Conservation (phyloP, 805 yeast species). For the Pichia kluyveri region DNA sequence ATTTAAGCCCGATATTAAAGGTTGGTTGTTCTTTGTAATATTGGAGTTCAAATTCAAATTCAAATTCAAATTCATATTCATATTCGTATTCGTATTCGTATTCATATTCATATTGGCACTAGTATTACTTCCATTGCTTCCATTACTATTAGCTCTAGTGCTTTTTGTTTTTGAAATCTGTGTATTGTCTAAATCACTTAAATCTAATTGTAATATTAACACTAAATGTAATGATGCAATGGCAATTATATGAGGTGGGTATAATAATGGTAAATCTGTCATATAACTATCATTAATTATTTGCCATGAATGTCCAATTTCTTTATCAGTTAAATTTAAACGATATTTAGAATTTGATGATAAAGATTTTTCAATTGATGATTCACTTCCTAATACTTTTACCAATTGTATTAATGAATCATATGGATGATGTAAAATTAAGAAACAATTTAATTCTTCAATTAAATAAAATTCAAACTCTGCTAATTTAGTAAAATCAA, state of each 20-base stretch:
- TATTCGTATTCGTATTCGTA: background rate
- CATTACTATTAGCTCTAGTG: background rate
- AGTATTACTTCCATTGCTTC: background rate
- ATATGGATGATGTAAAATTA: slow-evolving; percentile 73
- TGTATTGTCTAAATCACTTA: background rate
- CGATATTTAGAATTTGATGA: background rate
- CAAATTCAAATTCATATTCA: background rate
- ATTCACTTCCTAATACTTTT: slow-evolving; percentile 19
- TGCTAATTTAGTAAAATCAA: slow-evolving; percentile 83
- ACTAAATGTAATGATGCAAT: slow-evolving; percentile 75
- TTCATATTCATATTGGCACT: background rate
- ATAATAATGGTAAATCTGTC: slow-evolving; percentile 73
- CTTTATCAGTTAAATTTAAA: slow-evolving; percentile 43
- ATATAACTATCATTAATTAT: slow-evolving; percentile 82
- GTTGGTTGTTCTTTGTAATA: background rate
- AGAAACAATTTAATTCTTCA: slow-evolving; percentile 71
- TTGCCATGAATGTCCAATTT: slow-evolving; percentile 82
- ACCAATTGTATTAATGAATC: slow-evolving; percentile 48
- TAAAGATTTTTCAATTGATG: background rate
- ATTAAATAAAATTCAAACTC: slow-evolving; percentile 92
- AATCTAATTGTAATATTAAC: background rate
- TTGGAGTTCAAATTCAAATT: too few relatives aligned
- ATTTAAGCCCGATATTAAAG: background rate
- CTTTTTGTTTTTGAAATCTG: background rate
- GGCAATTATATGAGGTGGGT: slow-evolving; percentile 87